These are phyloP conservation scores for Ceriops tagal DNA, from an alignment of 345 rosid species.

Conservation along the genomic window DNA sequence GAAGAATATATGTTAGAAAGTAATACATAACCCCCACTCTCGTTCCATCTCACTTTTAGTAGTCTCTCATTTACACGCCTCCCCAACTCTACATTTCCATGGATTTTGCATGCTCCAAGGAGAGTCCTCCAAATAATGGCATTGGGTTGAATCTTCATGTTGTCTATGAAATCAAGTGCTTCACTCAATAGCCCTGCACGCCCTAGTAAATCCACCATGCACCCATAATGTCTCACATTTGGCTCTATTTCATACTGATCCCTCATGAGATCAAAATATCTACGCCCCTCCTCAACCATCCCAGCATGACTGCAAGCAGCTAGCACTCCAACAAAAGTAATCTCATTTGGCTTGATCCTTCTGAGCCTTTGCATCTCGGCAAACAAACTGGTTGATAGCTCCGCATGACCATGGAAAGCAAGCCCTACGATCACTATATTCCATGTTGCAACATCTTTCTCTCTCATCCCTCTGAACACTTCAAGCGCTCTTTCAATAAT, in stretches of 20 bases:
- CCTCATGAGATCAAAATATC: slow-evolving; percentile 51
- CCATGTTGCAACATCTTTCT: slow-evolving; percentile 59
- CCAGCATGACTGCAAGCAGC: slow-evolving; percentile 69
- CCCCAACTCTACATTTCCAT: slow-evolving; percentile 55
- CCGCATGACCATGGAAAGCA: slow-evolving; percentile 60
- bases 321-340: slow-evolving; percentile 60
- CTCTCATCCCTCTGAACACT: slow-evolving; percentile 51
- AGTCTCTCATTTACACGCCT: slow-evolving; percentile 51
- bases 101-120: slow-evolving; percentile 58
- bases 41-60: slow-evolving; percentile 38
- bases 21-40: slow-evolving; percentile 65
- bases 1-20: slow-evolving; percentile 69
- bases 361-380: slow-evolving; percentile 48
- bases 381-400: slow-evolving; percentile 45
- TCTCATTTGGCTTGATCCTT: slow-evolving; percentile 50
- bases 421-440: slow-evolving; percentile 59
- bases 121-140: slow-evolving; percentile 64
- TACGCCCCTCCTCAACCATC: slow-evolving; percentile 51
- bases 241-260: slow-evolving; percentile 46
- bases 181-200: slow-evolving; percentile 58
- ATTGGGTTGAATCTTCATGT: slow-evolving; percentile 56
- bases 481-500: slow-evolving; percentile 48
- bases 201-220: slow-evolving; percentile 69
- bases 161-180: slow-evolving; percentile 52
- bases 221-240: slow-evolving; percentile 63